Percentiles rank a stretch among this genome's conserved stretches.
phyloP scores from a whole-genome alignment of 2,329 filamentous ascomycete genomes.

The Zymoseptoria passerinii region DNA sequence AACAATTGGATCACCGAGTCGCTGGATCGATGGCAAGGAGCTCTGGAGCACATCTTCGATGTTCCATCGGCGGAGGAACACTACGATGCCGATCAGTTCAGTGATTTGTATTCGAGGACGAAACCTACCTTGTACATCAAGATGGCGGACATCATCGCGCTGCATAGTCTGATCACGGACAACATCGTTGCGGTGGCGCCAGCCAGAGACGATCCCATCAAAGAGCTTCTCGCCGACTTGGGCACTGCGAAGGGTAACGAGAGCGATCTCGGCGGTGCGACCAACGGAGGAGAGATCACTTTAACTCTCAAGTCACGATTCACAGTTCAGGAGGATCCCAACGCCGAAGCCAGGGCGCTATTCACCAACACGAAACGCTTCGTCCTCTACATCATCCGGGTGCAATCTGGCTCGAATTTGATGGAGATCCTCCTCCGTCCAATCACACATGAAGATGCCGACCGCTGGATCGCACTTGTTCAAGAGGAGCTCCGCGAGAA shows the following conservation, averaged over 20 bases:
- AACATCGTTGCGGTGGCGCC: constrained; percentile 74
- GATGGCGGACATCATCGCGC: constrained; percentile 92
- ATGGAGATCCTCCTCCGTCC: constrained; percentile 92
- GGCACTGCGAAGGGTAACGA: constrained; percentile 96
- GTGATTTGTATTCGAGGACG: constrained; percentile 90
- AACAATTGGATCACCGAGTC: constrained; percentile 87
- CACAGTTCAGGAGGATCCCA: constrained; percentile 57
- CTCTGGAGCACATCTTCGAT: constrained; percentile 68
- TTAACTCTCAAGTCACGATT: constrained; percentile 29
- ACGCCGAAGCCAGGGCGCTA: constrained; percentile 81
- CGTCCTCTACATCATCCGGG: constrained; percentile 92
- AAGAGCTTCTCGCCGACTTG: constrained; percentile 85
- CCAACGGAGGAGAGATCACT: constrained; percentile 28
- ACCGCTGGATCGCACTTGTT: constrained; percentile 74
- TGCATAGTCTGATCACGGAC: constrained; percentile 77
- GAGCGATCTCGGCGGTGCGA: constrained; percentile 50
- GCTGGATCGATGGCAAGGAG: constrained; percentile 66
- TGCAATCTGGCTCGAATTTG: constrained; percentile 86
- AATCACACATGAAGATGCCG: constrained; percentile 77
- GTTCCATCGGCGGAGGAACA: constrained; percentile 81
- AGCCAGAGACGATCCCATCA: constrained; percentile 73
- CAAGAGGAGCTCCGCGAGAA: constrained; percentile 62
- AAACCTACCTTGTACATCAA: constrained; percentile 99
- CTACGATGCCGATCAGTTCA: constrained; percentile 98
- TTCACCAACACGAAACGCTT: constrained; percentile 99